Conservation (phyloP, 805 yeast species). For the Ogataea nonfermentans region DNA sequence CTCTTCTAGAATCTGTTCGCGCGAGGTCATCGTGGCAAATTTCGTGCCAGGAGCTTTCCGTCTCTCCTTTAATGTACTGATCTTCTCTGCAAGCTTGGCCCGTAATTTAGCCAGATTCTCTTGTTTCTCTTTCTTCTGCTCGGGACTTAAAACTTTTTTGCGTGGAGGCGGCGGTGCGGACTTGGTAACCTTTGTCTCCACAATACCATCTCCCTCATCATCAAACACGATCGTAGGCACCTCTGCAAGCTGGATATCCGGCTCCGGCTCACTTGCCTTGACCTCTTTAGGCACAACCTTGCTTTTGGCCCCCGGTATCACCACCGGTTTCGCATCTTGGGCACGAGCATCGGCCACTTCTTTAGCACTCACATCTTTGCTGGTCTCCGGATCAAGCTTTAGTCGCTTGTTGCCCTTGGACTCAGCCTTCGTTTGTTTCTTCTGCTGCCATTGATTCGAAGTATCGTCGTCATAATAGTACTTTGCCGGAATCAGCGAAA, state of each 20-base stretch:
- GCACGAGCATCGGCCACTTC: slow-evolving; percentile 58
- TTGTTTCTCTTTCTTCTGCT: slow-evolving; percentile 48
- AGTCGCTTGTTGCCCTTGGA: slow-evolving; percentile 56
- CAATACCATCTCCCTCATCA: slow-evolving; percentile 63
- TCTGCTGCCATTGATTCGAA: slow-evolving; percentile 86
- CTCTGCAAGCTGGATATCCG: slow-evolving; percentile 5
- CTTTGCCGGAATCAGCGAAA: slow-evolving; percentile 91
- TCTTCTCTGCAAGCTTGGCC: slow-evolving; percentile 75
- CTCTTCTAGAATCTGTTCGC: slow-evolving; percentile 75
- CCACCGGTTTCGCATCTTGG: slow-evolving; percentile 49
- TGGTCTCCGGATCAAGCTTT: slow-evolving; percentile 70
- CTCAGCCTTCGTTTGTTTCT: slow-evolving; percentile 70
- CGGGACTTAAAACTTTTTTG: slow-evolving; percentile 38
- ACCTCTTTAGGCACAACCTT: slow-evolving; percentile 11
- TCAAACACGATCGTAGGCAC: slow-evolving; percentile 51
- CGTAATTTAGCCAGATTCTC: slow-evolving; percentile 66
- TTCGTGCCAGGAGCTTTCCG: slow-evolving; percentile 92
- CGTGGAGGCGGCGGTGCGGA: slow-evolving; percentile 2
- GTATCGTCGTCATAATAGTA: slow-evolving; percentile 91
- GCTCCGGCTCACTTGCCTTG: slow-evolving; percentile 24
- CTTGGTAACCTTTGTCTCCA: slow-evolving; percentile 16
- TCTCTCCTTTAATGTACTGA: slow-evolving; percentile 64
- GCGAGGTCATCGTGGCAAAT: slow-evolving; percentile 78
- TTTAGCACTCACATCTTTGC: slow-evolving; percentile 50
- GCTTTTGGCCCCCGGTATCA: slow-evolving; percentile 32